Conservation (phyloP, 2,329 filamentous ascomycete species). For the Botrytis cinerea region DNA sequence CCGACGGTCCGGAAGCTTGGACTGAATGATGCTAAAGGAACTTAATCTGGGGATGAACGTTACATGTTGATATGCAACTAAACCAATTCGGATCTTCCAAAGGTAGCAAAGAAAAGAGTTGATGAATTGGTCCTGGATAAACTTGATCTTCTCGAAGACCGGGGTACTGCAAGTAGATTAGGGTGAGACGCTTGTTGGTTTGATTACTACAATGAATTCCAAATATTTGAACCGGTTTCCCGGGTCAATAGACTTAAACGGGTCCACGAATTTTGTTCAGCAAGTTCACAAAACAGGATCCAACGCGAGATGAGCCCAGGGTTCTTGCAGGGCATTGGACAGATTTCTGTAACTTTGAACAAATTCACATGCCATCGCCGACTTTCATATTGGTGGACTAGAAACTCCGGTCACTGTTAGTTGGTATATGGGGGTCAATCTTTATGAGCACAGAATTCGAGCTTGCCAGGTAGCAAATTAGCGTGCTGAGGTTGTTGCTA, state of each 20-base stretch:
- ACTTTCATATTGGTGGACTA: neutral
- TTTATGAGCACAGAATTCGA: neutral
- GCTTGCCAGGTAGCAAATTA: neutral
- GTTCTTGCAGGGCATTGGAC: neutral
- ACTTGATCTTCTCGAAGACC: neutral
- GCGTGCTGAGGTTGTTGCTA: neutral
- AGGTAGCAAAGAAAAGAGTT: neutral
- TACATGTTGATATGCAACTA: neutral
- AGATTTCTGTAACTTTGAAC: constrained; percentile 1
- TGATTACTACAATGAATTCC: constrained; percentile 11
- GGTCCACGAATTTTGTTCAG: neutral
- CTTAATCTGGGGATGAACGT: constrained; percentile 1
- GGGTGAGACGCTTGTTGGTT: neutral
- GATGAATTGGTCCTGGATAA: neutral
- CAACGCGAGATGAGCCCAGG: constrained; percentile 13
- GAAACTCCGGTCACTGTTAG: neutral
- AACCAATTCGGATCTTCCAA: neutral
- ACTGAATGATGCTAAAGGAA: constrained; percentile 6
- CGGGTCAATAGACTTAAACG: neutral
- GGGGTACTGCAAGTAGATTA: neutral
- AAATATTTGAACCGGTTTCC: neutral
- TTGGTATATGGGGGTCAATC: neutral
- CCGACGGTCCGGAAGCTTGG: neutral
- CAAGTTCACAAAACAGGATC: neutral
- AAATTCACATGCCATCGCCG: neutral